phyloP scores from a whole-genome alignment of 768 basidiomycete species.

The Trametes coccinea region DNA sequence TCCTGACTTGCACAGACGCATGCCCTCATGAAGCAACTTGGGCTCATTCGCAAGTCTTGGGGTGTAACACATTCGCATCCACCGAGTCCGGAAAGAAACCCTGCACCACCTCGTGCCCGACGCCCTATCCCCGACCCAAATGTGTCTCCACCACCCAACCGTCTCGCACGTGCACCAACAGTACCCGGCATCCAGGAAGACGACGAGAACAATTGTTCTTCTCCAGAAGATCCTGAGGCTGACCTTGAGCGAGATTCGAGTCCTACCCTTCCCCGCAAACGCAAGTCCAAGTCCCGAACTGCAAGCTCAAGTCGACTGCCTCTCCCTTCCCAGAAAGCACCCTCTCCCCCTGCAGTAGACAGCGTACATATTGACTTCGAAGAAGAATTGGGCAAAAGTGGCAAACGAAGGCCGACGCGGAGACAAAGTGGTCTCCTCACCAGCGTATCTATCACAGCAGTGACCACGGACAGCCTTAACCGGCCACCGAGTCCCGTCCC shows the following conservation, averaged over 20 bases:
- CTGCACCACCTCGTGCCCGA: slow-evolving; percentile 49
- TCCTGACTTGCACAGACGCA: slow-evolving; percentile 26
- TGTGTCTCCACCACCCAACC: slow-evolving; percentile 49
- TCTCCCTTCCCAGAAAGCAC: slow-evolving; percentile 8
- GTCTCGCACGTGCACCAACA: slow-evolving; percentile 65
- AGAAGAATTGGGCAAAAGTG: slow-evolving; percentile 34
- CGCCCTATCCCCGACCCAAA: slow-evolving; percentile 46
- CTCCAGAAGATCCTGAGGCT: slow-evolving; percentile 33
- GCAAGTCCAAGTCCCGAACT: slow-evolving; percentile 43
- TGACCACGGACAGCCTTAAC: slow-evolving; percentile 28
- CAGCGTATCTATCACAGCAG: slow-evolving; percentile 35
- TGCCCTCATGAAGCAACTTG: slow-evolving; percentile 61
- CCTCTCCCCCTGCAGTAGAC: slow-evolving; percentile 21
- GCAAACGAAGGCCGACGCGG: slow-evolving; percentile 38
- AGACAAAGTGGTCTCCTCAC: slow-evolving; percentile 57
- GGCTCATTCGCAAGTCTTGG: slow-evolving; percentile 62
- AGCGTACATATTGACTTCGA: slow-evolving; percentile 39
- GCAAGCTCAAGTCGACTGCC: slow-evolving; percentile 20
- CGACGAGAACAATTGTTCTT: slow-evolving; percentile 52
- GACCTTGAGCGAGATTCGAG: slow-evolving; percentile 44
- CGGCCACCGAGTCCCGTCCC: slow-evolving; percentile 69
- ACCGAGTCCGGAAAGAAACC: slow-evolving; percentile 36
- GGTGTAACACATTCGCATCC: slow-evolving; percentile 39
- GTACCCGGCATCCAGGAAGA: slow-evolving; percentile 70
- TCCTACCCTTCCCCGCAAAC: slow-evolving; percentile 39